Base-by-base conservation (phyloP, 1,139 yeast genomes). In the Candida sp. region DNA sequence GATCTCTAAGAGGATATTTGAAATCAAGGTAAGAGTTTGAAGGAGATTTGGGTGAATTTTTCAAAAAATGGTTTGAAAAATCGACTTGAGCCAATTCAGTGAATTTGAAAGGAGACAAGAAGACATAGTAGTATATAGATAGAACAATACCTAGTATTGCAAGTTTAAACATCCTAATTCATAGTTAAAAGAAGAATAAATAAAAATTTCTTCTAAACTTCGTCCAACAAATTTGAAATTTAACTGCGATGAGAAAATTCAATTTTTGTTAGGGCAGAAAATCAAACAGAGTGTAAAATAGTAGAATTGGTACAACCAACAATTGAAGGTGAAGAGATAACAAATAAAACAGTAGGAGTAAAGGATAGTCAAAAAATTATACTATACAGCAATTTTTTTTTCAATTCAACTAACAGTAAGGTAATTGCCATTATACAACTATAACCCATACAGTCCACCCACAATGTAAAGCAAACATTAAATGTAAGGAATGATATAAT, bases 21-120 rank as follows among this genome's bases (percentile, higher is more conserved):
- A 55, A 56, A 27, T 57, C 61, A 5, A 72, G 52, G 47, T 77
- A 77, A 11, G 79, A 69, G 49, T 75, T 76, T 12, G 74, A 53
- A 2, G 80, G 60, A 15, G 73, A 60, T 47, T 76, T 77, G 36
- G 66, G 69, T 15, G 48, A 49, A 19, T 41, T 33, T 21, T 43
- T 44, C 11, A 32, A 32, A 32, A 32, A 32, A 32, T 32, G 34
- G 11, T 32, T 32, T 12, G 34, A 32, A 32, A 32, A 12, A 32
- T 32, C 19, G 11, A 11, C 7, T 32, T 25, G 29, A 7, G 11
- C 29, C 11, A 32, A 12, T 6, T 32, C 11, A 6, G 12, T 12
- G 19, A 12, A 12, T 6, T 12, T 32, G 34, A 32, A 12, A 12
- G 19, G 6, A 6, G 34, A 32, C 6, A 32, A 11, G 19, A 7